Percentiles rank a stretch among this genome's conserved stretches.
Conservation (phyloP, 1,139 yeast species). For the Suhomyces taliae region DNA sequence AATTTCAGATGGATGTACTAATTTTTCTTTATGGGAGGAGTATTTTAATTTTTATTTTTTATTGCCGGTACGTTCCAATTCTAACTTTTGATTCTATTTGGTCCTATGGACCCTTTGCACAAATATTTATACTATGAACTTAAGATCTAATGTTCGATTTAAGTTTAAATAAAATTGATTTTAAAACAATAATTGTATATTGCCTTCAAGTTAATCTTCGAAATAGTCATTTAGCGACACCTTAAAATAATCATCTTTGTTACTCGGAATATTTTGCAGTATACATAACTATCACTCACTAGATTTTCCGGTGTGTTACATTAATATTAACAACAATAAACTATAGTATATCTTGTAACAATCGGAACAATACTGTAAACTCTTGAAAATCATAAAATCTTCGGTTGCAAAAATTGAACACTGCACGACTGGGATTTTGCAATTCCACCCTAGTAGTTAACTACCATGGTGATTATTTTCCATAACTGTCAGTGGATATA, state of each 20-base stretch:
- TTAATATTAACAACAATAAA: too few species aligned
- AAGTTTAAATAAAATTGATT: too few species aligned
- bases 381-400: background rate
- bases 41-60: background rate
- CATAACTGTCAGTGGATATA: slow-evolving; percentile 8
- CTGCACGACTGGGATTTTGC: background rate
- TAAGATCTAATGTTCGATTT: background rate
- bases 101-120: background rate
- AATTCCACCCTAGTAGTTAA: slow-evolving; percentile 2
- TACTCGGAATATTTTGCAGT: too few species aligned
- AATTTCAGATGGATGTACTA: slow-evolving; percentile 50
- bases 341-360: background rate
- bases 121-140: background rate
- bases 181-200: too few species aligned
- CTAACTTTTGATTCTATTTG: background rate
- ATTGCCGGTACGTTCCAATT: background rate
- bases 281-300: too few species aligned
- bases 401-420: background rate
- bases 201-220: too few species aligned
- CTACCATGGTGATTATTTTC: background rate
- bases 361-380: too few species aligned
- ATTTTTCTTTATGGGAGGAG: slow-evolving; percentile 1
- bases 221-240: too few species aligned
- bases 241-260: too few species aligned
- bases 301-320: background rate